Percentiles rank a stretch among this genome's conserved stretches.
Evolutionary conservation across 805 yeast genomes (phyloP).

Genomic region (Kodamaea fukazawae): DNA sequence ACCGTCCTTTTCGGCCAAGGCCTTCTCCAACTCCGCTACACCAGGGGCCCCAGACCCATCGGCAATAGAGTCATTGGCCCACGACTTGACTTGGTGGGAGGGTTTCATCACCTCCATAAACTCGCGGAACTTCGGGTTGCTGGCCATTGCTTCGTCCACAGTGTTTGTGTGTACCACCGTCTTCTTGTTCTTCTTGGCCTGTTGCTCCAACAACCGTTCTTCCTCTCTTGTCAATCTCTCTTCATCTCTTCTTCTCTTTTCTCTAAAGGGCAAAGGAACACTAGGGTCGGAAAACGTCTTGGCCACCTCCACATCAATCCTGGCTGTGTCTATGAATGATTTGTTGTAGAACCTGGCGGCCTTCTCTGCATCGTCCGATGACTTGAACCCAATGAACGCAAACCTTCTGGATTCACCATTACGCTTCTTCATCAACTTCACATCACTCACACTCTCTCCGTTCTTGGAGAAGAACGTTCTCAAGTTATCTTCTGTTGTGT

Average conservation of each 20-base stretch:
- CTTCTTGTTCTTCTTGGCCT: constrained; percentile 38
- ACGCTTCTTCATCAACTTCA: constrained; percentile 74
- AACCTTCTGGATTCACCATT: constrained; percentile 88
- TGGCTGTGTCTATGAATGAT: constrained; percentile 80
- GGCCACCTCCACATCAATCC: constrained; percentile 76
- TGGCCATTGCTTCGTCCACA: constrained; percentile 60
- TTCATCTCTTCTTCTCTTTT: constrained; percentile 44
- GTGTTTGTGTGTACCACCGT: constrained; percentile 27
- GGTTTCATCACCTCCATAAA: constrained; percentile 84
- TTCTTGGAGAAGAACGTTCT: constrained; percentile 55
- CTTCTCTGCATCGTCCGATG: constrained; percentile 67
- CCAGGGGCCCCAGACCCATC: constrained; percentile 48
- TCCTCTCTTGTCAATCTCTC: constrained; percentile 41
- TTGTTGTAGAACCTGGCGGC: constrained; percentile 76
- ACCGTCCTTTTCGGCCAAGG: constrained; percentile 28
- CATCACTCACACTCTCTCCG: constrained; percentile 78
- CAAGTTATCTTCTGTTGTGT: constrained; percentile 70
- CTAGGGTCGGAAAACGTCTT: constrained; percentile 81
- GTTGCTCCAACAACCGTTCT: constrained; percentile 36
- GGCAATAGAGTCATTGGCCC: constrained; percentile 64
- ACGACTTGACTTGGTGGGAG: constrained; percentile 62
- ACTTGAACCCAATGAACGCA: constrained; percentile 86
- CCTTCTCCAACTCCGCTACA: constrained; percentile 41
- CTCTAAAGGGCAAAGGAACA: constrained; percentile 60
- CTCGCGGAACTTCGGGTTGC: constrained; percentile 70